Conservation (phyloP, 306 rosid genomes). For the Inga laurina region DNA sequence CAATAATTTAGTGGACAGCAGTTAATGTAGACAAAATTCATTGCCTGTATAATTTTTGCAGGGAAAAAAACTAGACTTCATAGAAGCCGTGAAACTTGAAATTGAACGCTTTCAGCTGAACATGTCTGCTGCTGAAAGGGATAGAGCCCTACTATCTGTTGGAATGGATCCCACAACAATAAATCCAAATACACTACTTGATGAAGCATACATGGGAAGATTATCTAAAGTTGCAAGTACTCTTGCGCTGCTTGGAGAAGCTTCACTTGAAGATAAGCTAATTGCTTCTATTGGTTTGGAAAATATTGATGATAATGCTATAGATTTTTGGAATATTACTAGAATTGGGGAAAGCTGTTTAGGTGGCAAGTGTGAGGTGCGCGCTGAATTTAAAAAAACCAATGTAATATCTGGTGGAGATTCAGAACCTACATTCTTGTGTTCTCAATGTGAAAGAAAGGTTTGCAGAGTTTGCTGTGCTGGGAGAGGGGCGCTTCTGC, state of each 20-base stretch:
- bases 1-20: slow-evolving; percentile 6
- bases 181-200: slow-evolving; percentile 81
- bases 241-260: slow-evolving; percentile 89
- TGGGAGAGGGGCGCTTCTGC: slow-evolving; percentile 91
- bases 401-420: slow-evolving; percentile 37
- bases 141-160: slow-evolving; percentile 74
- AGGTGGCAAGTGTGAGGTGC: slow-evolving; percentile 84
- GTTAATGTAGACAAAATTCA: slow-evolving; percentile 18
- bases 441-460: slow-evolving; percentile 87
- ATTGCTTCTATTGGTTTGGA: slow-evolving; percentile 86
- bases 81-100: slow-evolving; percentile 94
- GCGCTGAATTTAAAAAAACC: slow-evolving; percentile 60
- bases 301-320: slow-evolving; percentile 55
- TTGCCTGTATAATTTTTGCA: slow-evolving; percentile 40
- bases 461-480: slow-evolving; percentile 95
- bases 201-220: slow-evolving; percentile 70
- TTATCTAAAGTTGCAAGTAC: slow-evolving; percentile 74
- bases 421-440: slow-evolving; percentile 56
- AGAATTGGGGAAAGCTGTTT: slow-evolving; percentile 74
- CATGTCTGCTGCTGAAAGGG: slow-evolving; percentile 99
- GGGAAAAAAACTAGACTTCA: slow-evolving; percentile 66
- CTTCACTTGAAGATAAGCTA: slow-evolving; percentile 83
- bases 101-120: slow-evolving; percentile 85
- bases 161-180: slow-evolving; percentile 87
- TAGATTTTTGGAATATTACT: slow-evolving; percentile 89